Evolutionary conservation across 2,329 filamentous ascomycete species (phyloP), one percentile per base, ranked within the genome.

Genomic region (Fusarium xylarioides): DNA sequence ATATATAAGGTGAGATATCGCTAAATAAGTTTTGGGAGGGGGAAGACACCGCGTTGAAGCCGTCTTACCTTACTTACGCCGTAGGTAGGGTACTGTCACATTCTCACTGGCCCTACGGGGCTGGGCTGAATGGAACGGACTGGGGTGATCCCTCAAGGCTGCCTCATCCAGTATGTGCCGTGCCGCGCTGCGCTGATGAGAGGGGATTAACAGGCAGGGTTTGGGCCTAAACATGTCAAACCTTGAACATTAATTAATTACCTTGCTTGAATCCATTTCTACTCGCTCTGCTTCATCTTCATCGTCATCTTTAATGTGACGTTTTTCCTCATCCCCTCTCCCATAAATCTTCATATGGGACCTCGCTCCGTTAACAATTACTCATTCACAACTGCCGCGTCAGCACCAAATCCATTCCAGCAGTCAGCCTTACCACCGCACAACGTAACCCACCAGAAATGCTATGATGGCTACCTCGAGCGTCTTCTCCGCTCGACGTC

Each of bases 401-500:
- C 70, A 62, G 23, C 70, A 55, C 50, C 16, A 37, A 21, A 26
- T 19, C 28, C 28, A 21, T 49, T 30, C 44, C 44, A 28, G 15
- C 38, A 28, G 32, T 35, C 47, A 34, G 46, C 35, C 34, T 32
- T 16, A 50, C 47, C 21, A 53, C 26, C 46, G 18, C 16, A 30
- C 5, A 21, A 40, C 19, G 16, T 35, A 50, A 34, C 43, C 8
- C 62, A 16, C 16, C 18, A 50, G 60, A 50, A 59, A 74, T 66
- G 63, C 50, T 60, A 73, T 53, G 43, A 78, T 78, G 76, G 74
- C 71, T 56, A 67, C 66, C 61, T 70, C 68, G 28, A 70, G 68
- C 63, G 68, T 74, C 65, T 70, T 77, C 65, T 63, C 74, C 38
- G 60, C 66, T 47, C 74, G 73, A 59, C 74, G 77, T 44, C 78